These are phyloP conservation scores for Verticillium klebahnii DNA, from an alignment of 2,329 filamentous ascomycete species.

Conservation along the genomic window DNA sequence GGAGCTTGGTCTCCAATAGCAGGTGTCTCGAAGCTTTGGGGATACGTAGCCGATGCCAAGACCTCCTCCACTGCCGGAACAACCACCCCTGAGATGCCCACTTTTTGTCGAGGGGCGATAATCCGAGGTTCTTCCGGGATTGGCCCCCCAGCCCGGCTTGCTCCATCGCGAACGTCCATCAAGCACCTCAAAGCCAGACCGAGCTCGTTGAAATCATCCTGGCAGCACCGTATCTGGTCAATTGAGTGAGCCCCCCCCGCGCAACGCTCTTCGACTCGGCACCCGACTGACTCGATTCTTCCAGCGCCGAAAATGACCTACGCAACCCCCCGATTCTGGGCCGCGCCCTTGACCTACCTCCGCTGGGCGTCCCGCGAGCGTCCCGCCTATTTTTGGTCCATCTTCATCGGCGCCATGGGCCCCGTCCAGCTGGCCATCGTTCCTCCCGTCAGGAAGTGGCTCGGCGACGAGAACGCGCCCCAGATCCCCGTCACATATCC, in stretches of 20 bases:
- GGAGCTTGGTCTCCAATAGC: not conserved
- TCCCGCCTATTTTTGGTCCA: conserved; percentile 87
- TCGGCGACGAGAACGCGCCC: conserved; percentile 70
- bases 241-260: conserved; percentile 25
- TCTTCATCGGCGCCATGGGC: conserved; percentile 67
- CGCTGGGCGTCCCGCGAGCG: conserved; percentile 85
- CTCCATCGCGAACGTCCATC: conserved; percentile 2
- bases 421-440: conserved; percentile 67
- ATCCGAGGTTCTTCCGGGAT: not conserved
- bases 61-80: conserved; percentile 1
- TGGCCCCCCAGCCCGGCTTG: not conserved
- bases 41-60: conserved; percentile 18
- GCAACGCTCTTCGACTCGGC: not conserved
- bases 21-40: conserved; percentile 15
- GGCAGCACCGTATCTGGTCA: conserved; percentile 19
- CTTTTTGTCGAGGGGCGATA: not conserved
- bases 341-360: conserved; percentile 75
- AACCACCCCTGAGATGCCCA: not conserved
- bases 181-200: not conserved
- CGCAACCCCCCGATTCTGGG: conserved; percentile 73
- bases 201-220: conserved; percentile 6
- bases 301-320: conserved; percentile 46
- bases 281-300: not conserved
- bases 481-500: conserved; percentile 88
- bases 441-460: conserved; percentile 65